These are phyloP conservation scores for Ricinus communis DNA, from an alignment of 345 rosid genomes.

Conservation along the genomic window DNA sequence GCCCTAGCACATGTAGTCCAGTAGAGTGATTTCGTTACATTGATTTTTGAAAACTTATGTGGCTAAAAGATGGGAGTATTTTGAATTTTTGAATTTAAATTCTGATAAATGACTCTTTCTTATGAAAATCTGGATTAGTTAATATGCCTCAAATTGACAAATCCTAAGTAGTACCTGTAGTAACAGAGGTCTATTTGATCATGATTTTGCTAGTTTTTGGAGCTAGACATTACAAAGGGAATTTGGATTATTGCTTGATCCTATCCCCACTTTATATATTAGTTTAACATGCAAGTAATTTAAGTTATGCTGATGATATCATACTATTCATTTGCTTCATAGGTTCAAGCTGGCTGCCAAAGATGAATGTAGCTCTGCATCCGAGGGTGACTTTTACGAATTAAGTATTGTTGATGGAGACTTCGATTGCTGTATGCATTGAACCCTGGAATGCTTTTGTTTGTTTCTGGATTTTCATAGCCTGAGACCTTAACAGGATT, in stretches of 20 bases:
- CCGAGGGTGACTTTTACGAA: conserved; percentile 16
- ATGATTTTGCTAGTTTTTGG: no score
- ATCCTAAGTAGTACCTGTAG: no score
- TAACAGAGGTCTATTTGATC: no score
- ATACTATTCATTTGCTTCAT: not conserved
- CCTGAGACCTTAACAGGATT: conserved; percentile 36
- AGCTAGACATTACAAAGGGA: no score
- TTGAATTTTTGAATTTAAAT: no score
- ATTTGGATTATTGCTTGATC: not conserved
- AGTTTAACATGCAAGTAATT: not conserved
- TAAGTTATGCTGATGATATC: conserved; percentile 9
- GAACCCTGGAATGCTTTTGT: conserved; percentile 35
- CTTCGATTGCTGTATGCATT: conserved; percentile 35
- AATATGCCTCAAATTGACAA: no score
- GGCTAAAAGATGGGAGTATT: no score
- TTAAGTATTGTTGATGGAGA: conserved; percentile 30
- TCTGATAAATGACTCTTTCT: no score
- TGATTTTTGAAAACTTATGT: no score
- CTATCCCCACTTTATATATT: not conserved
- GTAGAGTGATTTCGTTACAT: no score
- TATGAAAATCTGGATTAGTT: no score
- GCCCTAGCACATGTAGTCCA: no score
- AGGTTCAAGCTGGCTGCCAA: conserved; percentile 26
- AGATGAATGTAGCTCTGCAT: conserved; percentile 16
- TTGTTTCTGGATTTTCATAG: conserved; percentile 34